Conservation (phyloP, 805 yeast species). For the Myxozyma nipponensis region DNA sequence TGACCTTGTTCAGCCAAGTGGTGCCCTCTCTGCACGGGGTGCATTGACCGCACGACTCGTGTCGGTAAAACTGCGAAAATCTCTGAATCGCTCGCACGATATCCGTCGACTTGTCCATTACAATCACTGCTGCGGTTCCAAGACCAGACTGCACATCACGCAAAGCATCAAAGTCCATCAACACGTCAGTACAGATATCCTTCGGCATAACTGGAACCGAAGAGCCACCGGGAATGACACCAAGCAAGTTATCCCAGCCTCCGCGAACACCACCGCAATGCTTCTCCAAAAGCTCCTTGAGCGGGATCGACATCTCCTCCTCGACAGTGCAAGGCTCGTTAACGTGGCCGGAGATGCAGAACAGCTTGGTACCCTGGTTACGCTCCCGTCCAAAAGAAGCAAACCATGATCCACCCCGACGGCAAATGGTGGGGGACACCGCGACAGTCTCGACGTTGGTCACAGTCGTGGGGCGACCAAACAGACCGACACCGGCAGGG, state of each 20-base stretch:
- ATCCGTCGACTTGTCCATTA: constrained; percentile 83
- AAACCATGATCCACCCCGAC: constrained; percentile 89
- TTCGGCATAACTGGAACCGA: constrained; percentile 80
- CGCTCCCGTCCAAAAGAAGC: constrained; percentile 79
- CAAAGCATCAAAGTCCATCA: constrained; percentile 87
- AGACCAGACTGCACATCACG: constrained; percentile 82
- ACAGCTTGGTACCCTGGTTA: constrained; percentile 77
- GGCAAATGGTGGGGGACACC: constrained; percentile 82
- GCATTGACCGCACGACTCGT: constrained; percentile 93
- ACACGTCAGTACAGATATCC: constrained; percentile 58
- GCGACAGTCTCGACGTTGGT: constrained; percentile 90
- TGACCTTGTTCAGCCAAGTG: constrained; percentile 76
- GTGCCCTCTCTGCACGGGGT: constrained; percentile 95
- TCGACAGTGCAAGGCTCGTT: constrained; percentile 91
- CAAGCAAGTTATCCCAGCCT: constrained; percentile 88
- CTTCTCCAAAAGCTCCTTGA: constrained; percentile 74
- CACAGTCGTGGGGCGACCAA: constrained; percentile 88
- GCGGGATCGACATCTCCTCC: constrained; percentile 89
- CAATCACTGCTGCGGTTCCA: constrained; percentile 92
- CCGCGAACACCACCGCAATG: constrained; percentile 91
- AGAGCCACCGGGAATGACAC: constrained; percentile 87
- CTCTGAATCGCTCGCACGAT: constrained; percentile 82
- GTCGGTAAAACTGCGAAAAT: constrained; percentile 78
- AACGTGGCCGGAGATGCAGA: constrained; percentile 85
- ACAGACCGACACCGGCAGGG: constrained; percentile 90